Conservation (phyloP, 2,329 filamentous ascomycete genomes). For the Penicillium occitanis region DNA sequence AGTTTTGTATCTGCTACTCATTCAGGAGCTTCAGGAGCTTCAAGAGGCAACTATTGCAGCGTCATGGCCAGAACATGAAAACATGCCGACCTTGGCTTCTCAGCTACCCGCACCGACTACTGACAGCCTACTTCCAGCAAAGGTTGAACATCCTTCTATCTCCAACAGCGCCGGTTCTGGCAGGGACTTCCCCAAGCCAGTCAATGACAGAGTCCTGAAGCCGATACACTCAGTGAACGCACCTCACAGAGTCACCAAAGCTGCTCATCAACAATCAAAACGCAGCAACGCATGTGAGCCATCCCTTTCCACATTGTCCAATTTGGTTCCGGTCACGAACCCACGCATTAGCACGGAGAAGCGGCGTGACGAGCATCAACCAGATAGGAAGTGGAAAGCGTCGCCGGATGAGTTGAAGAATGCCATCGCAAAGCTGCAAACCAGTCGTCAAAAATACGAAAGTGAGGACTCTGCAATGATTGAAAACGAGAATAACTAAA, state of each 20-base stretch:
- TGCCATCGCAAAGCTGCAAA: constrained; percentile 18
- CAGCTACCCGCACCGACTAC: not conserved
- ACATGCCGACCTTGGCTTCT: constrained; percentile 10
- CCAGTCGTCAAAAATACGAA: constrained; percentile 23
- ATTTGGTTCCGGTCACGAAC: constrained; percentile 26
- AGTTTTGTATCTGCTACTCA: constrained; percentile 29
- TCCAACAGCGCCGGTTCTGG: not conserved
- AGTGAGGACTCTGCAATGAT: constrained; percentile 24
- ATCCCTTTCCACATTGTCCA: constrained; percentile 19
- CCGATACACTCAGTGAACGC: not conserved
- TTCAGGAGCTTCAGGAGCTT: constrained; percentile 17
- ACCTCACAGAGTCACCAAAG: constrained; percentile 2
- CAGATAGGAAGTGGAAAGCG: constrained; percentile 25
- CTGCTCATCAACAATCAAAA: not conserved
- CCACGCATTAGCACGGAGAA: constrained; percentile 24
- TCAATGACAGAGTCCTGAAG: not conserved
- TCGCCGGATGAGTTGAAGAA: constrained; percentile 23
- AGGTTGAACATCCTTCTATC: not conserved
- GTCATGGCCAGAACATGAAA: constrained; percentile 2
- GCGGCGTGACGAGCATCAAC: constrained; percentile 10
- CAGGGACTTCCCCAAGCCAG: not conserved
- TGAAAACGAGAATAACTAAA: too few relatives aligned
- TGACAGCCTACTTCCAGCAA: not conserved
- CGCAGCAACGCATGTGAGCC: not conserved
- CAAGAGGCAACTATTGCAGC: constrained; percentile 13